Evolutionary conservation across 2,329 filamentous ascomycete genomes (phyloP).

Genomic region (Ambrosiella xylebori): DNA sequence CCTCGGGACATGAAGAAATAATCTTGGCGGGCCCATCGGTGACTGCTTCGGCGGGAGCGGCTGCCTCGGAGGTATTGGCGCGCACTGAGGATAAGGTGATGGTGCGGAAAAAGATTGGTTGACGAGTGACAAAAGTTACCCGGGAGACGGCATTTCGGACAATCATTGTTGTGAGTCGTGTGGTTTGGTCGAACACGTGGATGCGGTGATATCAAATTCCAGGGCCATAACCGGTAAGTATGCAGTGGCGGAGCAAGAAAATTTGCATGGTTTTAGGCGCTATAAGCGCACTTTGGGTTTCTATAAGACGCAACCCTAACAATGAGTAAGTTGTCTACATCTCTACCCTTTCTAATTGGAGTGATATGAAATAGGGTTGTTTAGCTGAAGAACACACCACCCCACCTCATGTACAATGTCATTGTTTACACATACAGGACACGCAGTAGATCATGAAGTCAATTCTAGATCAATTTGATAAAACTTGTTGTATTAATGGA

Average conservation of each 20-base stretch:
- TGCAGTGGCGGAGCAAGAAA: conserved; percentile 3
- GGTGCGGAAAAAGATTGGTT: conserved; percentile 6
- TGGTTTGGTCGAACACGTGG: neutral
- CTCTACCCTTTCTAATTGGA: neutral
- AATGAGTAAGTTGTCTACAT: neutral
- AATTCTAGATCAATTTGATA: too few species aligned
- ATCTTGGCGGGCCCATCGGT: conserved; percentile 14
- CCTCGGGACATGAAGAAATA: conserved; percentile 38
- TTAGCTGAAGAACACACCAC: too few species aligned
- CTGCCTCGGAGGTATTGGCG: neutral
- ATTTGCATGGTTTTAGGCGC: conserved; percentile 3
- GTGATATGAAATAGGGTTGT: too few species aligned
- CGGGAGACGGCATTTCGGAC: conserved; percentile 13
- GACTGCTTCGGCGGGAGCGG: conserved; percentile 15
- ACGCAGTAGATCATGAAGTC: too few species aligned
- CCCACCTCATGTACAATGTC: too few species aligned
- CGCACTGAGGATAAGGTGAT: conserved; percentile 7
- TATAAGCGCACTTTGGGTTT: neutral
- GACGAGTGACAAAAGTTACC: neutral
- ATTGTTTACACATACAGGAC: too few species aligned
- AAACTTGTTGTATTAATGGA: too few species aligned
- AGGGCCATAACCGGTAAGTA: neutral
- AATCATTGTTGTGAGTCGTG: conserved; percentile 14
- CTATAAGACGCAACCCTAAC: neutral
- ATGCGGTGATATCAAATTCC: neutral